Conservation (phyloP, 768 basidiomycete species). For the Termitomyces sp. region DNA sequence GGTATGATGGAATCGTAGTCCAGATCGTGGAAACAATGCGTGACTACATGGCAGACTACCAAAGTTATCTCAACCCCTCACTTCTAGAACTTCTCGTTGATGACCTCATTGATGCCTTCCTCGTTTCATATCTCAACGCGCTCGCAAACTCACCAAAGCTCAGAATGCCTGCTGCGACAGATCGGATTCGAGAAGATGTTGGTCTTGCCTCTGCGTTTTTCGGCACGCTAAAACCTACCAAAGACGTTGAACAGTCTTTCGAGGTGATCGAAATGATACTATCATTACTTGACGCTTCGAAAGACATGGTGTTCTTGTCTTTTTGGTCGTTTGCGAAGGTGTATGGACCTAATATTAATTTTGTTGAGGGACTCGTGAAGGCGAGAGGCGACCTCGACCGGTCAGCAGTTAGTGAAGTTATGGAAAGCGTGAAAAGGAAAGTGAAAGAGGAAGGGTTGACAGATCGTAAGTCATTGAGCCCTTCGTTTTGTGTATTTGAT, state of each 20-base stretch:
- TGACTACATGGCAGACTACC: constrained; percentile 96
- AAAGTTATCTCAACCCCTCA: constrained; percentile 83
- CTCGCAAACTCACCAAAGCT: constrained; percentile 82
- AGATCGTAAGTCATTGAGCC: constrained; percentile 62
- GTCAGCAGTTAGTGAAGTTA: constrained; percentile 81
- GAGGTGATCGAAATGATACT: constrained; percentile 83
- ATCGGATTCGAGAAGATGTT: constrained; percentile 80
- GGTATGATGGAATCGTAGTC: constrained; percentile 87
- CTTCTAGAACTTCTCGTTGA: constrained; percentile 90
- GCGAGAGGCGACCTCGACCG: constrained; percentile 88
- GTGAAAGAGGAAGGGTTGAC: constrained; percentile 82
- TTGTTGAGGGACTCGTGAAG: constrained; percentile 88
- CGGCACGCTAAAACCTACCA: constrained; percentile 63
- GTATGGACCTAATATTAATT: constrained; percentile 88
- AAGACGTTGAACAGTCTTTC: constrained; percentile 79
- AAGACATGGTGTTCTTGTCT: constrained; percentile 86
- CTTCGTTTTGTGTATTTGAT: background rate
- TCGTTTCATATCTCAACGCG: constrained; percentile 86
- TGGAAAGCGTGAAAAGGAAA: constrained; percentile 90
- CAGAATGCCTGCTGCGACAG: constrained; percentile 78
- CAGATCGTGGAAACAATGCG: constrained; percentile 94
- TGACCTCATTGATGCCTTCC: constrained; percentile 86
- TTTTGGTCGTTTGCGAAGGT: constrained; percentile 92
- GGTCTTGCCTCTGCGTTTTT: constrained; percentile 78
- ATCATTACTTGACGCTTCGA: constrained; percentile 77